Base-by-base conservation (phyloP, 1,284 basidiomycete species). In the Rhodofomes roseus region DNA sequence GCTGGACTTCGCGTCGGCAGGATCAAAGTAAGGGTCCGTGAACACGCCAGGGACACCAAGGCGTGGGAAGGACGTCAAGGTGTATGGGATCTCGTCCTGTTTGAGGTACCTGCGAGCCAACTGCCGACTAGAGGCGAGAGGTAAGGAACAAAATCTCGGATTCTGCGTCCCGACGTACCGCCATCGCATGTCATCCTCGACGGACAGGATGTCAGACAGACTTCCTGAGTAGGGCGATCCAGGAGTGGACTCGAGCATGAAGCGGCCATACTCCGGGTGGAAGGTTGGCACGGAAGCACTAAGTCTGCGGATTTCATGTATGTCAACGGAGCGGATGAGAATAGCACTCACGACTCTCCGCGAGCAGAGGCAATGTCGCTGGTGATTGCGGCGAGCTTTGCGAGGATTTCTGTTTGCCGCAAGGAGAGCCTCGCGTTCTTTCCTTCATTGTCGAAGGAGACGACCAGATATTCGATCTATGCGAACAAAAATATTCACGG, bases 181-280 rank as follows among this genome's bases (percentile, higher is more conserved):
- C 58, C 66, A 60, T 56, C 64, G 87, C 97, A 99, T 99, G 77
- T 99, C 95, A 54, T 79, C 76, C 77, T 99, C 96, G 9, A 99
- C 96, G 6, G 87, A 85, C 52, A 97, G 79, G 16, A 99, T 81
- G 73, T 97, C 94, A 54, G 81, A 81, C 39, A 96, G 85, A 25
- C 84, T 89, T 18, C 93, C 94, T 6, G 93, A 91, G 76, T 98
- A 99, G 1, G 97, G 97, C 44, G 85, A 84, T 2, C 97, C 97
- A 0, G 97, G 97, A 0, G 96, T 99, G 7, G 94, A 95, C 75
- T 99, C 97, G 59, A 99, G 82, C 97, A 99, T 99, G 79, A 94
- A 99, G 43, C 96, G 86, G 54, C 96, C 97, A 77, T 96, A 99
- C 75, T 99, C 97, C 16, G 96, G 96, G 72, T 99, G 97, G 72